Conservation (phyloP, 2,329 filamentous ascomycete species). For the Fusarium pseudograminearum region DNA sequence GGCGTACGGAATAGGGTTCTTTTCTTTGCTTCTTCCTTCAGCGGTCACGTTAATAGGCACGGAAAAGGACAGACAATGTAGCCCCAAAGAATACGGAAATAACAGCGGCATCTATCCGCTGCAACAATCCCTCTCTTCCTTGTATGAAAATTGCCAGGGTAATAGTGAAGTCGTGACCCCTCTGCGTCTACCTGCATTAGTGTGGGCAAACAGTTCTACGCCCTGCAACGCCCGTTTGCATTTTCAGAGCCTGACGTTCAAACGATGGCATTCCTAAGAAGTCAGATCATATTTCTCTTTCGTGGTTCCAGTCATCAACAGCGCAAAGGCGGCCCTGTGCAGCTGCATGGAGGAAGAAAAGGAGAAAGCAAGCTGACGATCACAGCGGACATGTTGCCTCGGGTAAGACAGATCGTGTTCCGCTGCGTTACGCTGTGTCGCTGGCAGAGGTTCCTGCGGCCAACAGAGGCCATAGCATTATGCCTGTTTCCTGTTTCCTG, state of each 20-base stretch:
- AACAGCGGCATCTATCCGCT: not conserved
- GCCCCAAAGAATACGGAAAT: not conserved
- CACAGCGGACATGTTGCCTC: not conserved
- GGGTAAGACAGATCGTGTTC: not conserved
- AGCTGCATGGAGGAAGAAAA: not conserved
- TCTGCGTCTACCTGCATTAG: conserved; percentile 19
- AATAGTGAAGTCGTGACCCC: not conserved
- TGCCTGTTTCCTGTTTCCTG: too few species aligned
- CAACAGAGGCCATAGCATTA: not conserved
- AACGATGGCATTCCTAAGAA: not conserved
- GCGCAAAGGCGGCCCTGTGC: not conserved
- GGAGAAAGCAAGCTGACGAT: not conserved
- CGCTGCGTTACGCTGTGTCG: not conserved
- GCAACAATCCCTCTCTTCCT: not conserved
- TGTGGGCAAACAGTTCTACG: not conserved
- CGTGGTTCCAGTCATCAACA: not conserved
- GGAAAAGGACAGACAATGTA: not conserved
- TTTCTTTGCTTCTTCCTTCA: conserved; percentile 3
- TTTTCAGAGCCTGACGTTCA: not conserved
- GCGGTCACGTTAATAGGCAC: not conserved
- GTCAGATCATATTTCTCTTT: not conserved
- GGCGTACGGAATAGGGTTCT: not conserved
- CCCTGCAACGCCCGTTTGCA: not conserved
- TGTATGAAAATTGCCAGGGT: not conserved
- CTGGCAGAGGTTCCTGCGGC: not conserved